Evolutionary conservation across 148 eudicot genomes (phyloP), one percentile per base, ranked within the genome.

Genomic region (Fagopyrum tataricum): DNA sequence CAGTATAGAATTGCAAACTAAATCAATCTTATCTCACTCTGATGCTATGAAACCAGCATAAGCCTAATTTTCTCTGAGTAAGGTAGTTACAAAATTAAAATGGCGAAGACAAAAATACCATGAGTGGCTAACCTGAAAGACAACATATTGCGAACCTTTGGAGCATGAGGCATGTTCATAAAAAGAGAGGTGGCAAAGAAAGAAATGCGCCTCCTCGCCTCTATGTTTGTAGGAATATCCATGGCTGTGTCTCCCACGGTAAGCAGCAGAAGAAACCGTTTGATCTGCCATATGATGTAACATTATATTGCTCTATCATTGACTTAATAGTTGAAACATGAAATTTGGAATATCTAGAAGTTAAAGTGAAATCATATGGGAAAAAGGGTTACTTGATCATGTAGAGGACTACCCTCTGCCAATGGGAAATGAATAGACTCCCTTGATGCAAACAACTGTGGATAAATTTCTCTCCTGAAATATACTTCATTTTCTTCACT

Each of bases 161-260:
- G 99, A 78, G 99, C 99, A 68, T 61, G 79, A 76, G 99, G 99
- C 82, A 95, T 88, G 84, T 92, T 76, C 97, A 92, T 95, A 77
- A 86, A 95, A 74, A 95, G 91, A 51, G 99, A 95, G 74, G 97
- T 95, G 46, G 97, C 89, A 76, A 95, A 92, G 79, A 88, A 95
- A 40, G 94, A 90, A 48, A 95, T 85, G 67, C 99, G 93, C 70
- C 96, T 95, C 70, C 87, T 89, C 40, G 96, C 97, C 56, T 95
- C 99, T 79, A 92, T 82, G 86, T 95, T 95, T 55, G 87, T 78
- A 21, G 99, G 99, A 67, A 88, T 76, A 73, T 95, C 93, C 87
- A 88, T 72, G 49, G 99, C 99, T 74, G 77, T 88, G 80, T 92
- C 97, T 85, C 88, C 84, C 51, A 95, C 88, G 41, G 94, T 90